Evolutionary conservation across 371 early-diverging fungal species (phyloP).

Genomic region (Rhizopus sp.): DNA sequence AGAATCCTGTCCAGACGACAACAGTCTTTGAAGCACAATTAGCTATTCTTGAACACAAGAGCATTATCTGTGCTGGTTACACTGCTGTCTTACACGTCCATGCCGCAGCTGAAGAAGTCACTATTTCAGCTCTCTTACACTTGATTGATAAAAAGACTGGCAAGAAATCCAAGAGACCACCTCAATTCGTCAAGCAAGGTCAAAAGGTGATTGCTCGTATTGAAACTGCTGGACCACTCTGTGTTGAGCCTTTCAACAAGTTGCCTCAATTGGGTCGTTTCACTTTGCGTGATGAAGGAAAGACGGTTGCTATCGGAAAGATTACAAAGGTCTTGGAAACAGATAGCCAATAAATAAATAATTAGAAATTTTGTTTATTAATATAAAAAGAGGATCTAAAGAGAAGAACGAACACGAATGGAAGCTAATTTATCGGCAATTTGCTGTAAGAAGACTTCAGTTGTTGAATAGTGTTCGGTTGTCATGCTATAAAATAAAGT

Average conservation of each 20-base stretch:
- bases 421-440: conserved; percentile 69
- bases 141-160: conserved; percentile 87
- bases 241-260: conserved; percentile 89
- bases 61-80: conserved; percentile 95
- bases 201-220: conserved; percentile 84
- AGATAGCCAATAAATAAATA: conserved; percentile 16
- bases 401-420: conserved; percentile 44
- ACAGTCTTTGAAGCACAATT: conserved; percentile 86
- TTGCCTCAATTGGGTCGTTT: conserved; percentile 94
- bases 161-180: conserved; percentile 84
- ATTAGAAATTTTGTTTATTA: conserved; percentile 3
- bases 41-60: conserved; percentile 90
- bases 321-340: conserved; percentile 74
- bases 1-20: conserved; percentile 77
- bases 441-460: conserved; percentile 78
- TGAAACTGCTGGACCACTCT: conserved; percentile 72
- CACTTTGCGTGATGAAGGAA: conserved; percentile 95
- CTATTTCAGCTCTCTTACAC: conserved; percentile 79
- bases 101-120: conserved; percentile 86
- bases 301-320: conserved; percentile 96
- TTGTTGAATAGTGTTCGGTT: conserved; percentile 77
- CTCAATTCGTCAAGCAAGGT: conserved; percentile 92
- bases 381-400: conserved; percentile 9
- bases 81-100: conserved; percentile 92
- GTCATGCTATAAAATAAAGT: conserved; percentile 45